Evolutionary conservation across 2,329 filamentous ascomycete genomes (phyloP), one percentile per base, ranked within the genome.

Genomic region (Myotisia sp.): DNA sequence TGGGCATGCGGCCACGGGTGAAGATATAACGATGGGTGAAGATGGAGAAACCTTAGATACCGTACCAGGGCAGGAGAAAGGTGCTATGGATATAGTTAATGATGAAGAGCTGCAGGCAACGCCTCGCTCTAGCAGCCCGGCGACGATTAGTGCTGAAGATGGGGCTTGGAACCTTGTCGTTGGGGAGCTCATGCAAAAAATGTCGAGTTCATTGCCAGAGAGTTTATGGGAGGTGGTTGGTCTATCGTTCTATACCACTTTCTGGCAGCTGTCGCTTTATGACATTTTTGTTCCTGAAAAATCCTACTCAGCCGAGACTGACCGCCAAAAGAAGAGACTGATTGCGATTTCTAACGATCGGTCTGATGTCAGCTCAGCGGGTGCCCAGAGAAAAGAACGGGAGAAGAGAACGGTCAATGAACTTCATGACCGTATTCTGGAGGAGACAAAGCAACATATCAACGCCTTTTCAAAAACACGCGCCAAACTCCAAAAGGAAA

Each of bases 221-320:
- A 68, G 73, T 5, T 70, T 75, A 4, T 84, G 78, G 67, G 63
- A 71, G 7, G 72, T 71, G 32, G 70, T 94, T 33, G 85, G 75
- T 27, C 67, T 84, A 1, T 75, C 81, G 19, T 87, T 94, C 53
- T 94, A 84, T 49, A 74, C 81, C 27, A 81, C 80, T 0, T 98
- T 98, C 58, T 98, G 90, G 90, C 78, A 86, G 33, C 66, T 94
- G 8, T 77, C 84, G 18, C 69, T 92, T 3, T 76, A 80, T 29
- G 87, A 98, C 52, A 65, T 94, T 37, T 71, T 74, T 37, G 75
- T 86, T 42, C 81, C 82, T 1, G 74, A 74, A 41, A 69, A 74
- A 21, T 80, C 78, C 40, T 98, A 98, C 52, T 70, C 80, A 30
- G 70, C 74, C 10, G 85, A 92, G 50, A 75, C 77, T 22, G 71